Percentiles rank a stretch among this genome's conserved stretches.
Conservation (phyloP, 2,329 filamentous ascomycete genomes). For the Seiridium cupressi region DNA sequence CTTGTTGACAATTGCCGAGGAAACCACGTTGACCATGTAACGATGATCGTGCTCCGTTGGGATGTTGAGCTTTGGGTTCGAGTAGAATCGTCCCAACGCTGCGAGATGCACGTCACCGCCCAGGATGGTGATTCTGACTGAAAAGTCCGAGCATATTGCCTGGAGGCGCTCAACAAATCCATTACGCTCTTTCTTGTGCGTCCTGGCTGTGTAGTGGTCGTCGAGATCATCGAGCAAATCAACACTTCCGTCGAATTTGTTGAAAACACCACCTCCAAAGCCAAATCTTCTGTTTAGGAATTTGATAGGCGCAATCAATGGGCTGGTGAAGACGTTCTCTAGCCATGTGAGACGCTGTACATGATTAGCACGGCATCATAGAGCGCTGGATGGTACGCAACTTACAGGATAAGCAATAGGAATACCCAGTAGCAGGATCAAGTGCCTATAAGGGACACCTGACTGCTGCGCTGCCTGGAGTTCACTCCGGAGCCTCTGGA, state of each 20-base stretch:
- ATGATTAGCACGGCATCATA: slow-evolving; percentile 13
- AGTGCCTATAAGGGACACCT: slow-evolving; percentile 79
- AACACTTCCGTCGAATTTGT: slow-evolving; percentile 89
- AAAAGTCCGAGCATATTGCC: slow-evolving; percentile 79
- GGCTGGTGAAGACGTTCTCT: slow-evolving; percentile 86
- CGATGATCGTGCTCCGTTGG: slow-evolving; percentile 80
- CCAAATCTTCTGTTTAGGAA: slow-evolving; percentile 90
- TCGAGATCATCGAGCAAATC: slow-evolving; percentile 91
- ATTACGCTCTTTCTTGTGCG: slow-evolving; percentile 86
- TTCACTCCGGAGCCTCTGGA: slow-evolving; percentile 72
- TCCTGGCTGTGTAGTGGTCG: slow-evolving; percentile 91
- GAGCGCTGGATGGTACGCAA: slow-evolving; percentile 14
- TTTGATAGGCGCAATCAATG: slow-evolving; percentile 83
- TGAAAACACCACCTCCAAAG: slow-evolving; percentile 80
- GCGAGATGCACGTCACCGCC: slow-evolving; percentile 93
- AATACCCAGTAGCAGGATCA: slow-evolving; percentile 85
- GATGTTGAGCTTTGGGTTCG: slow-evolving; percentile 76
- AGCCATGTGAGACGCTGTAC: slow-evolving; percentile 83
- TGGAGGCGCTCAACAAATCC: slow-evolving; percentile 79
- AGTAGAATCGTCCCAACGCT: slow-evolving; percentile 92
- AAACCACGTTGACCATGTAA: slow-evolving; percentile 94
- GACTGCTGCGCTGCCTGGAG: slow-evolving; percentile 64
- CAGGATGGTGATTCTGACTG: slow-evolving; percentile 85
- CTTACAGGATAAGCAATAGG: slow-evolving; percentile 78
- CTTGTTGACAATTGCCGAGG: slow-evolving; percentile 93